Evolutionary conservation across 73 alveolate genomes (phyloP).

Genomic region (Diophrys appendiculata): DNA sequence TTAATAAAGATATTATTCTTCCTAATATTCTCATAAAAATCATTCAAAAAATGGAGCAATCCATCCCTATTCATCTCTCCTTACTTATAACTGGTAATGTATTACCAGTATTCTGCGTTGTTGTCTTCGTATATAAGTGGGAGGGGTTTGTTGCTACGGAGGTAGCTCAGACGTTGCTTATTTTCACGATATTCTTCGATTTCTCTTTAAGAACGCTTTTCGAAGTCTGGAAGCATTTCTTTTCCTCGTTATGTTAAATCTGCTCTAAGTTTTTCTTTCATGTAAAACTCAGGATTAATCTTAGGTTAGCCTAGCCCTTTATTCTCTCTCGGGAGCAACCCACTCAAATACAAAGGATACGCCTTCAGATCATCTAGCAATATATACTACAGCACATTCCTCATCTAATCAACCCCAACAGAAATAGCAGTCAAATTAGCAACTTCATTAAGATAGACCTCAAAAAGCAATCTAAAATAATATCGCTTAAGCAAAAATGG

Average conservation of each 20-base stretch:
- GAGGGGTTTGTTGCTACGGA: slow-evolving; percentile 27
- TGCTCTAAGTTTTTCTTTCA: too few relatives aligned
- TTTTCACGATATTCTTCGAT: slow-evolving; percentile 41
- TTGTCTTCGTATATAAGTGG: slow-evolving; percentile 46
- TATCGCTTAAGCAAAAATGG: slow-evolving; percentile 48
- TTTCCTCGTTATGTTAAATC: too few relatives aligned
- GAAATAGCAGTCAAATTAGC: slow-evolving; percentile 16
- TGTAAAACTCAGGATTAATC: too few relatives aligned
- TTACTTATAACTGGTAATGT: slow-evolving; percentile 14
- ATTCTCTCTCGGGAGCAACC: too few relatives aligned
- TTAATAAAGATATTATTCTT: slow-evolving; percentile 7
- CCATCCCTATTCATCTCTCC: slow-evolving; percentile 47
- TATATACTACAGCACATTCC: slow-evolving; percentile 19
- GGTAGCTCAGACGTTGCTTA: slow-evolving; percentile 21
- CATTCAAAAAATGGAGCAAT: slow-evolving; percentile 40
- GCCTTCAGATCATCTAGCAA: slow-evolving; percentile 49
- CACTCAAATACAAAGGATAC: slow-evolving; percentile 32
- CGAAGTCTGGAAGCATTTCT: too few relatives aligned
- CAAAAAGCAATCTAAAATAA: slow-evolving; percentile 54
- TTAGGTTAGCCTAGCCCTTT: too few relatives aligned
- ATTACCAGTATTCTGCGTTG: slow-evolving; percentile 50
- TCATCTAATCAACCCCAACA: slow-evolving; percentile 24
- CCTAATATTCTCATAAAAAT: slow-evolving; percentile 28
- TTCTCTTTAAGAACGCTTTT: too few relatives aligned
- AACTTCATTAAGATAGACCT: slow-evolving; percentile 41